Evolutionary conservation across 257 asterid genomes (phyloP).

Genomic region (Salvia rosmarinus): DNA sequence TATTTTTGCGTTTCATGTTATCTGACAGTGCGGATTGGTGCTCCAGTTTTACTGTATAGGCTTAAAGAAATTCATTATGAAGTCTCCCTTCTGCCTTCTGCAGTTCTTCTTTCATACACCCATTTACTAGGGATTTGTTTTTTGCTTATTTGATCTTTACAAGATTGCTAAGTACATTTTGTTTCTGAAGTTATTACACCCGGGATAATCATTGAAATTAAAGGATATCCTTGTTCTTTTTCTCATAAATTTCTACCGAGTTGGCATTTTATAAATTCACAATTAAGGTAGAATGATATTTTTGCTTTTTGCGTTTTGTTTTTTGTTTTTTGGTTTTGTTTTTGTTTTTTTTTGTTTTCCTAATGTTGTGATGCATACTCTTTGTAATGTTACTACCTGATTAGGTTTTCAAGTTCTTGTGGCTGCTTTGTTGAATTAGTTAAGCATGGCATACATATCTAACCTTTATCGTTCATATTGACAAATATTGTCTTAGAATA

Average conservation of each 20-base stretch:
- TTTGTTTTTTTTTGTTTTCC: background rate
- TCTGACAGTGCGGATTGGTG: background rate
- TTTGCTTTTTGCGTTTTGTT: background rate
- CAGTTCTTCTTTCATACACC: background rate
- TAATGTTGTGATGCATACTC: background rate
- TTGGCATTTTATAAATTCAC: background rate
- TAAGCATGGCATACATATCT: background rate
- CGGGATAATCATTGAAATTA: background rate
- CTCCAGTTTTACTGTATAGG: constrained; percentile 17
- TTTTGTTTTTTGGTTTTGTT: background rate
- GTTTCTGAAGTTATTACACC: background rate
- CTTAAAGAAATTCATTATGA: background rate
- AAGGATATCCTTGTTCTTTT: background rate
- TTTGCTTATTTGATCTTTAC: background rate
- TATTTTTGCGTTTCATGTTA: background rate
- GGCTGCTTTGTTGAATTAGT: background rate
- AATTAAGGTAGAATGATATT: background rate
- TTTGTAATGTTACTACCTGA: background rate
- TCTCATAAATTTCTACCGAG: background rate
- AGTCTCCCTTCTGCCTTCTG: constrained; percentile 2
- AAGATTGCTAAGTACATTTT: background rate
- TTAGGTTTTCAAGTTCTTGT: background rate
- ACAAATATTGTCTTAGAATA: background rate
- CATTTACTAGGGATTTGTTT: background rate
- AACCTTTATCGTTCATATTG: too few species aligned